Percentiles rank a stretch among this genome's conserved stretches.
Conservation (phyloP, 2,329 filamentous ascomycete species). For the Dactylellina haptotyla region DNA sequence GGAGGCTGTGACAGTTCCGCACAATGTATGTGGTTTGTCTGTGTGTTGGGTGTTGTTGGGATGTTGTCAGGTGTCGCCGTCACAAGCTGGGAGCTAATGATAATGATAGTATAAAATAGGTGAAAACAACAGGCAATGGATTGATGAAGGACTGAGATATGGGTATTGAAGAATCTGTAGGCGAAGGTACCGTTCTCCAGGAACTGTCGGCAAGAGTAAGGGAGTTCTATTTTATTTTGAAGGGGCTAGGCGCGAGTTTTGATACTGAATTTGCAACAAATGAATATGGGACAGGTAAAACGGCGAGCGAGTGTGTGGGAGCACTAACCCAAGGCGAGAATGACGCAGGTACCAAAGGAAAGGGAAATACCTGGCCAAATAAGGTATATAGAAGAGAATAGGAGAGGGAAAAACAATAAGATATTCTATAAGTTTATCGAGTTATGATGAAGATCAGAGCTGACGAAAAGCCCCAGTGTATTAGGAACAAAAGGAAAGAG, state of each 20-base stretch:
- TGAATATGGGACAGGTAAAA: background rate
- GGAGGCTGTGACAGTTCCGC: too few relatives aligned
- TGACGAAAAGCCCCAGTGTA: slow-evolving; percentile 7
- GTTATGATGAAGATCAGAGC: slow-evolving; percentile 12
- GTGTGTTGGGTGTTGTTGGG: slow-evolving; percentile 47
- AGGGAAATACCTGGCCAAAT: background rate
- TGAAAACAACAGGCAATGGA: background rate
- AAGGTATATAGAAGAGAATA: background rate
- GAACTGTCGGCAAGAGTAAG: slow-evolving; percentile 7
- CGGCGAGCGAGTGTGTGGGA: slow-evolving; percentile 41
- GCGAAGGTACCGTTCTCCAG: slow-evolving; percentile 27
- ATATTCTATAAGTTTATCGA: background rate
- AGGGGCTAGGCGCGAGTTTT: background rate
- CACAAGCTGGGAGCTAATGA: slow-evolving; percentile 50
- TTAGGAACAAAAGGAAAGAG: slow-evolving; percentile 23
- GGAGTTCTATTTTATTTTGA: background rate
- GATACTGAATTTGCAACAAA: background rate
- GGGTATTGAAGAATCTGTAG: background rate
- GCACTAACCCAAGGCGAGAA: slow-evolving; percentile 31
- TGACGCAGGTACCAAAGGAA: slow-evolving; percentile 37
- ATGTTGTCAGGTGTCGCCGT: slow-evolving; percentile 47
- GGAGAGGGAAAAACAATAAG: background rate
- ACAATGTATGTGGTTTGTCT: too few relatives aligned
- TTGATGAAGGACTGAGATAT: background rate
- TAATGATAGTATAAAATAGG: slow-evolving; percentile 7